Evolutionary conservation across 306 rosid genomes (phyloP).

Genomic region (Trifolium repens): DNA sequence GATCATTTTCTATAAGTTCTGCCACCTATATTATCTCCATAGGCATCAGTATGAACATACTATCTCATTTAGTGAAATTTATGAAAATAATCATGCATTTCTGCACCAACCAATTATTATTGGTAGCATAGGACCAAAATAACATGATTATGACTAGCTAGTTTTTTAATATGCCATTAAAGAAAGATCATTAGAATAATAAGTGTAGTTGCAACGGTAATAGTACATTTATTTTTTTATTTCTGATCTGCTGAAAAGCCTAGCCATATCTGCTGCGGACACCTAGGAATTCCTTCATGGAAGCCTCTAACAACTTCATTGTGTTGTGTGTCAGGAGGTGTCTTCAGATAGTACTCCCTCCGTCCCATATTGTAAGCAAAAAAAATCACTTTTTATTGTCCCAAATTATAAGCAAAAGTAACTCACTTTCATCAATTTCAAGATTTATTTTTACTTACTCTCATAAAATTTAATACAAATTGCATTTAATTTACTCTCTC

Average conservation of each 20-base stretch:
- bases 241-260: background rate
- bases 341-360: background rate
- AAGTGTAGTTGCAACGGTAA: conserved; percentile 24
- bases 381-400: no score
- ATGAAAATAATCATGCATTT: conserved; percentile 25
- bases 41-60: conserved; percentile 31
- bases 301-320: background rate
- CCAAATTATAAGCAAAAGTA: no score
- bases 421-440: no score
- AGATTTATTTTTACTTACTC: no score
- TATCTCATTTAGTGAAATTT: background rate
- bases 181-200: conserved; percentile 17
- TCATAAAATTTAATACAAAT: no score
- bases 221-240: conserved; percentile 15
- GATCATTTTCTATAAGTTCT: conserved; percentile 87
- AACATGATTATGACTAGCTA: background rate
- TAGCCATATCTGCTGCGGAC: background rate
- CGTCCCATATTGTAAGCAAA: no score
- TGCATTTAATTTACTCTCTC: no score
- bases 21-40: conserved; percentile 73
- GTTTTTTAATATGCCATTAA: conserved; percentile 7
- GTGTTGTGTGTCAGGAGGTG: background rate
- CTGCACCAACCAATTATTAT: conserved; percentile 29
- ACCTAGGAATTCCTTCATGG: background rate
- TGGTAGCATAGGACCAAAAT: conserved; percentile 4